Evolutionary conservation across 139 green algal species (phyloP).

Genomic region (Eudorina sp.): DNA sequence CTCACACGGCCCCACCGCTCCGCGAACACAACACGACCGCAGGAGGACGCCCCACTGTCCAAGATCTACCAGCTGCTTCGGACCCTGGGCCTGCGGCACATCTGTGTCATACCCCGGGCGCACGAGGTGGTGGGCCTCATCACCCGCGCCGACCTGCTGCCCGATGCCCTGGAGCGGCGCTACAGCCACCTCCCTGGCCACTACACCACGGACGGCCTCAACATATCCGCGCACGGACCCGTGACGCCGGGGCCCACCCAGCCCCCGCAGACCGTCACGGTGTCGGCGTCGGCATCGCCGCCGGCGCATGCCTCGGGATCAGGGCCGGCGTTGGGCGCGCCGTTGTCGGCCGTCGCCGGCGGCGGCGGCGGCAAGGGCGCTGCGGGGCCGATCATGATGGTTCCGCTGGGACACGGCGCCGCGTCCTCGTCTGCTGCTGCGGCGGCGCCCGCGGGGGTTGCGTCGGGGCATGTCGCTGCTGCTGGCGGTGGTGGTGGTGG

Average conservation of each 20-base stretch:
- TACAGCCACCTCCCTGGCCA: constrained; percentile 48
- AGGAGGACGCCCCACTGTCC: constrained; percentile 70
- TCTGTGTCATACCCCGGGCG: constrained; percentile 79
- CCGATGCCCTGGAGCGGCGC: constrained; percentile 53
- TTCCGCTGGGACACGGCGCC: not conserved
- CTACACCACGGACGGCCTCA: constrained; percentile 55
- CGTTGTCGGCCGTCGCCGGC: not conserved
- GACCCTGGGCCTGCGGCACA: constrained; percentile 86
- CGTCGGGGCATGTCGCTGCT: not conserved
- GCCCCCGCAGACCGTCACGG: not conserved
- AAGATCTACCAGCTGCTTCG: constrained; percentile 88
- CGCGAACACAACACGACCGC: constrained; percentile 3
- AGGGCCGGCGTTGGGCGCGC: not conserved
- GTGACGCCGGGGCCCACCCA: not conserved
- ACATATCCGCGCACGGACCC: constrained; percentile 20
- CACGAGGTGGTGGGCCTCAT: constrained; percentile 84
- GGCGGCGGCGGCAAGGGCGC: not conserved
- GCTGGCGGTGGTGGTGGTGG: not conserved
- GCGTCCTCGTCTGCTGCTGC: too few relatives aligned
- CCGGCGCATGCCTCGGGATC: too few relatives aligned
- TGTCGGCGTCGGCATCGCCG: too few relatives aligned
- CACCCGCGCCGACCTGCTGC: constrained; percentile 82
- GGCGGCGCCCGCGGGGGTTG: too few relatives aligned
- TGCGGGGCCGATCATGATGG: not conserved
- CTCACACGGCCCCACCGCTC: too few relatives aligned